Base-by-base conservation (phyloP, 345 rosid genomes). In the Linum tenue region DNA sequence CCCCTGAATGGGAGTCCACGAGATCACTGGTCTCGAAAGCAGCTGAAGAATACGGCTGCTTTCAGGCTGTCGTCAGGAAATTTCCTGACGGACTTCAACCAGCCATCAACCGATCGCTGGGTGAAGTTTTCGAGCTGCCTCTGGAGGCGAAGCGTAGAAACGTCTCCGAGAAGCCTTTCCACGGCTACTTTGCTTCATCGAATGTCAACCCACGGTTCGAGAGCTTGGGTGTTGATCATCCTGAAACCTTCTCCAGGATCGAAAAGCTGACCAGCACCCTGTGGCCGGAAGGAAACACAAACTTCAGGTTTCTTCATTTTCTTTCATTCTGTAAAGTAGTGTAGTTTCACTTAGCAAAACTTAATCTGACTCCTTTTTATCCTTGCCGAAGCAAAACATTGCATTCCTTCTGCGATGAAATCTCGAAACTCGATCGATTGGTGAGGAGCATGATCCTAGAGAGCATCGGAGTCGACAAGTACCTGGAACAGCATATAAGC, bases 391-490 rank as follows among this genome's bases (percentile, higher is more conserved):
- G 60, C 60, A 17, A 22, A 7, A 57, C 60, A 17, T 5, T 57
- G 22, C 60, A 57, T 10, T 31, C 37, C 7, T 57, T 16, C 37
- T 31, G 22, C 9, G 7, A 7, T 7, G 36, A 57, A 17, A 37
- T 17, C 11, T 31, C 38, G 9, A 37, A 17, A 37, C 22, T 57
- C 4, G 60, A 57, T 31, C 36, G 22, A 22, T 6, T 17, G 7
- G 60, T 57, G 7, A 15, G 60, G 60, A 57, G 60, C 5, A 57
- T 57, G 60, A 37, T 37, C 22, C 11, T 57, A 37, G 60, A 57
- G 38, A 4, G 31, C 7, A 10, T 57, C 22, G 60, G 60, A 31
- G 11, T 57, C 22, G 60, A 57, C 2, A 57, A 57, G 36, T 57
- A 17, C 5, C 10, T 5, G 37, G 60, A 57, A 57, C 36, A 57